Percentiles rank a stretch among this genome's conserved stretches.
These are phyloP conservation scores for Fulvia fulva DNA, from an alignment of 2,329 filamentous ascomycete genomes.

Conservation along the genomic window DNA sequence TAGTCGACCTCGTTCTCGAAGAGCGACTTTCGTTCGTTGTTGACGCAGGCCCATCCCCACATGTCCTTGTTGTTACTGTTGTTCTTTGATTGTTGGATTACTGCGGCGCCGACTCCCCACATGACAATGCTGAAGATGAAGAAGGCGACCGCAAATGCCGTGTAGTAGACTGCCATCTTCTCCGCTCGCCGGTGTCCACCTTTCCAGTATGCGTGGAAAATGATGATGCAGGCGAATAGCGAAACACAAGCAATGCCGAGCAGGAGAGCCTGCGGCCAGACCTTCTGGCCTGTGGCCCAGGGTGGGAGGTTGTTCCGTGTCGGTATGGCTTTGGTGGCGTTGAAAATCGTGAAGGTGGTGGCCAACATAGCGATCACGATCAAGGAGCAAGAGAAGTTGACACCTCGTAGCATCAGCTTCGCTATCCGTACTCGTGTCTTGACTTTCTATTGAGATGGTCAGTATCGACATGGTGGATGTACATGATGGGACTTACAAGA, in stretches of 20 bases:
- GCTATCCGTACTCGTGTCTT: conserved; percentile 88
- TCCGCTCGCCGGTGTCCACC: conserved; percentile 85
- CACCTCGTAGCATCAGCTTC: conserved; percentile 88
- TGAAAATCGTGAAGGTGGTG: conserved; percentile 88
- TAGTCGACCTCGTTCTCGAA: conserved; percentile 83
- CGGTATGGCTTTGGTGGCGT: conserved; percentile 72
- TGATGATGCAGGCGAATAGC: conserved; percentile 69
- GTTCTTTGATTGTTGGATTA: conserved; percentile 74
- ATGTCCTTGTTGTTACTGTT: conserved; percentile 77
- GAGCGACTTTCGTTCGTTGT: conserved; percentile 71
- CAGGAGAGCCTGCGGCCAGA: conserved; percentile 86
- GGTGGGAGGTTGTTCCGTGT: conserved; percentile 74
- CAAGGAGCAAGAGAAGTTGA: conserved; percentile 95
- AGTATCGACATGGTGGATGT: conserved; percentile 24
- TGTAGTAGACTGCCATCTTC: conserved; percentile 93
- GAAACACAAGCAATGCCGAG: conserved; percentile 77
- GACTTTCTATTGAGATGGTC: conserved; percentile 65
- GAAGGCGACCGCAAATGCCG: conserved; percentile 85
- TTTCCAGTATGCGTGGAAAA: conserved; percentile 82
- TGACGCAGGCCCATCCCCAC: conserved; percentile 97
- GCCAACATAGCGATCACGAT: conserved; percentile 90
- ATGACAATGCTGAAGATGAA: conserved; percentile 91
- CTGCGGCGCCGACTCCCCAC: conserved; percentile 81
- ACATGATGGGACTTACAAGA: conserved; percentile 59
- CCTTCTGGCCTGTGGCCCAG: conserved; percentile 74